phyloP scores from a whole-genome alignment of 768 basidiomycete genomes.

The Tephrocybe sp. region DNA sequence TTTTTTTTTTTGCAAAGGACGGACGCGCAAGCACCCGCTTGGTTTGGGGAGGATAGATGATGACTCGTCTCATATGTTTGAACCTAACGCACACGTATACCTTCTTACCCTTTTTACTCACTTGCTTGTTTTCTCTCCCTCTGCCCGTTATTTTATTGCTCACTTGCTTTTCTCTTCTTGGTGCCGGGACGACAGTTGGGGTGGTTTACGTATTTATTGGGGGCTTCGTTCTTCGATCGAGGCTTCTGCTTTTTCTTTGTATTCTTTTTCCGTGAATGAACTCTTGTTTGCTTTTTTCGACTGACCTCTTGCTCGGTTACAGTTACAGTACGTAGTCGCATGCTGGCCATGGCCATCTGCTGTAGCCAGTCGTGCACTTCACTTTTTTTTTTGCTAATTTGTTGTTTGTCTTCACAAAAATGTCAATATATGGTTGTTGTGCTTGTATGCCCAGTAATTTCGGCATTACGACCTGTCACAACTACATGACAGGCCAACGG shows the following conservation, averaged over 20 bases:
- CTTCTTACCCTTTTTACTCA: conserved; percentile 1
- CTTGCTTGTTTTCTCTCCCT: conserved; percentile 3
- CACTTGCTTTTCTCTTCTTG: conserved; percentile 10
- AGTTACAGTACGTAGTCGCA: conserved; percentile 14
- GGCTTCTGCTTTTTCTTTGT: background rate
- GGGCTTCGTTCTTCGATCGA: background rate
- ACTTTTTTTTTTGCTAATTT: background rate
- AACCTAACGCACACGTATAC: background rate
- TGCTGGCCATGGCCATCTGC: conserved; percentile 16
- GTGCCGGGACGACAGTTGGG: conserved; percentile 11
- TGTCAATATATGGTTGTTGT: too few species aligned
- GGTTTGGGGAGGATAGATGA: too few species aligned
- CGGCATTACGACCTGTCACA: too few species aligned
- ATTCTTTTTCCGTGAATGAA: background rate
- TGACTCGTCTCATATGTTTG: too few species aligned
- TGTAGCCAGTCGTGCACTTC: conserved; percentile 15
- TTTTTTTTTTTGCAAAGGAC: background rate
- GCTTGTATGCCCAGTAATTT: too few species aligned
- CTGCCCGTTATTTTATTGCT: conserved; percentile 4
- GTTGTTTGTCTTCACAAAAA: too few species aligned
- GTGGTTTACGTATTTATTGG: conserved; percentile 11
- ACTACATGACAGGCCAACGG: too few species aligned
- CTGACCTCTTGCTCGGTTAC: background rate
- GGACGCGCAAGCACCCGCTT: too few species aligned
- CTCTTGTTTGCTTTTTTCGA: conserved; percentile 2